Evolutionary conservation across 305 asterid genomes (phyloP).

Genomic region (Solanum hybrid): DNA sequence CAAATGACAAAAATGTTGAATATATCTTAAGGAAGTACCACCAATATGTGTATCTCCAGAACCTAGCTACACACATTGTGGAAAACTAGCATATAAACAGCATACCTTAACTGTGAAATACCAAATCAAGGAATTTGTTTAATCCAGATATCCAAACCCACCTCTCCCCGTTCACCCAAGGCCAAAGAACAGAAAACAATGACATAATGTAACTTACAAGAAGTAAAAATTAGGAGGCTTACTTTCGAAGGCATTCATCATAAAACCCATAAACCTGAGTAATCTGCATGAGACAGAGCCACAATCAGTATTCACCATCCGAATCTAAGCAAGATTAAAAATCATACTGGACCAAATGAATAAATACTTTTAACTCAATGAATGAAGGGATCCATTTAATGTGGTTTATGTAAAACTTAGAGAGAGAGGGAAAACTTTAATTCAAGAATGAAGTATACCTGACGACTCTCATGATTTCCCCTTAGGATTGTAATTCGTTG

Average conservation of each 20-base stretch:
- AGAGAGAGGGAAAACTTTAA: not conserved
- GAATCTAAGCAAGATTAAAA: not conserved
- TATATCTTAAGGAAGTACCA: not conserved
- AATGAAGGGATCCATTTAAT: not conserved
- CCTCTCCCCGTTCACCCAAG: not conserved
- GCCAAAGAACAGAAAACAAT: not conserved
- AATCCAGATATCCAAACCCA: not conserved
- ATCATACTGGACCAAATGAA: not conserved
- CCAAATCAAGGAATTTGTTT: not conserved
- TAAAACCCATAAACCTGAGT: constrained; percentile 95
- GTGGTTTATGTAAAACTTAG: not conserved
- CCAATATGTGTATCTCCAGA: not conserved
- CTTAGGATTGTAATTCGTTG: constrained; percentile 87
- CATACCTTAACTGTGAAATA: not conserved
- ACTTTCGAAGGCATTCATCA: constrained; percentile 95
- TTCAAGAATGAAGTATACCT: constrained; percentile 39
- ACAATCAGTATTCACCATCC: constrained; percentile 3
- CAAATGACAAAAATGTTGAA: not conserved
- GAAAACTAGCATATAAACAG: not conserved
- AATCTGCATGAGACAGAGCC: constrained; percentile 42
- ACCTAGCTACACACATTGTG: not conserved
- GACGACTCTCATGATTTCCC: constrained; percentile 97
- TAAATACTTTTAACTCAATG: not conserved
- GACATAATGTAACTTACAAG: not conserved
- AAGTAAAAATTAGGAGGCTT: constrained; percentile 24